Conservation (phyloP, 805 yeast species). For the Teunomyces aglyptinius region DNA sequence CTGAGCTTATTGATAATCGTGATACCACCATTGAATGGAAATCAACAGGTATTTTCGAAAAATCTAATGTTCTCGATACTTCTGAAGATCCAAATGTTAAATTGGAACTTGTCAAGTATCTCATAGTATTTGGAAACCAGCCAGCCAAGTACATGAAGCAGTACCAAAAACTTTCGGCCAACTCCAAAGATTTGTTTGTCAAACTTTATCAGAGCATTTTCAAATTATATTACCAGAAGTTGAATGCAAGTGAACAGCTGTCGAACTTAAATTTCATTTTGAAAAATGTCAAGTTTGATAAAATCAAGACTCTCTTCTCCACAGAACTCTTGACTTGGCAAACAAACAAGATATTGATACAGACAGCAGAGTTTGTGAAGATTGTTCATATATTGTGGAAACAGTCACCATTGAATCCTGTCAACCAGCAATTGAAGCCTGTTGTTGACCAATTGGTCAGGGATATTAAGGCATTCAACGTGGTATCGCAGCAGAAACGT, state of each 20-base stretch:
- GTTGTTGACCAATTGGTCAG: constrained; percentile 11
- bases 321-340: constrained; percentile 13
- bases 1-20: constrained; percentile 51
- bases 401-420: constrained; percentile 13
- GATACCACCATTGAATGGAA: constrained; percentile 58
- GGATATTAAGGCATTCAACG: constrained; percentile 10
- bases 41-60: constrained; percentile 24
- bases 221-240: constrained; percentile 21
- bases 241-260: constrained; percentile 18
- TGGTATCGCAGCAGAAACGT: constrained; percentile 1
- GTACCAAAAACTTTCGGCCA: constrained; percentile 21
- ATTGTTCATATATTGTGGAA: constrained; percentile 7
- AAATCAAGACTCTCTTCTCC: constrained; percentile 19
- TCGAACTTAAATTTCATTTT: constrained; percentile 25
- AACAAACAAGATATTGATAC: constrained; percentile 16
- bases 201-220: constrained; percentile 28
- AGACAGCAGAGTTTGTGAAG: constrained; percentile 10
- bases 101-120: constrained; percentile 37
- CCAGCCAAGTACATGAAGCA: constrained; percentile 21
- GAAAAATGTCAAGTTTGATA: constrained; percentile 31
- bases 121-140: constrained; percentile 35
- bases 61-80: constrained; percentile 1
- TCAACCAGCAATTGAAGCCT: constrained; percentile 10
- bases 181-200: constrained; percentile 25
- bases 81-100: constrained; percentile 16